Percentiles rank a stretch among this genome's conserved stretches.
Evolutionary conservation across 805 yeast genomes (phyloP).

Genomic region (Candida odintsovae): DNA sequence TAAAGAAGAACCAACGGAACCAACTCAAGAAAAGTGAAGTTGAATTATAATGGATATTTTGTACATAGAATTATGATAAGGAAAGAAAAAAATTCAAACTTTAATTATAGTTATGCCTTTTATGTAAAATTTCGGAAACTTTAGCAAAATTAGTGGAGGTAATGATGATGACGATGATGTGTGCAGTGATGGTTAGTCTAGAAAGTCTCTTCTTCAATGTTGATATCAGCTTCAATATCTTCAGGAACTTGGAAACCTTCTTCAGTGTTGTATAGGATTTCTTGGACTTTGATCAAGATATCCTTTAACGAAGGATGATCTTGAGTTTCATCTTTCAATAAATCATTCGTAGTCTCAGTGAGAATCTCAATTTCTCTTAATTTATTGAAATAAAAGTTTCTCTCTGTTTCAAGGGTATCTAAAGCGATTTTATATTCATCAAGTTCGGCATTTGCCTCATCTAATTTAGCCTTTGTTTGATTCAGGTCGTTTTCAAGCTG

Average conservation of each 20-base stretch:
- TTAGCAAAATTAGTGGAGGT: too few species aligned
- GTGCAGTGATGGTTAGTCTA: slow-evolving; percentile 3
- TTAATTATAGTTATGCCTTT: background rate
- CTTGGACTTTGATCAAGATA: slow-evolving; percentile 59
- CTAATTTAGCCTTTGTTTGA: slow-evolving; percentile 37
- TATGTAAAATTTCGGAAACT: background rate
- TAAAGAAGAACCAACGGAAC: slow-evolving; percentile 1
- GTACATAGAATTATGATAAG: background rate
- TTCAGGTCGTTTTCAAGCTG: slow-evolving; percentile 40
- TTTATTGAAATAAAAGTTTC: slow-evolving; percentile 87
- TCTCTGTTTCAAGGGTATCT: slow-evolving; percentile 69
- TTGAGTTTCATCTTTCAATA: slow-evolving; percentile 32
- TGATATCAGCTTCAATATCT: slow-evolving; percentile 24
- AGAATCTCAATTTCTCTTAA: slow-evolving; percentile 83
- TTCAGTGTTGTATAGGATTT: slow-evolving; percentile 71
- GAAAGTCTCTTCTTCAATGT: slow-evolving; percentile 32
- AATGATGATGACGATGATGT: background rate
- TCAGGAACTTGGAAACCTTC: slow-evolving; percentile 75
- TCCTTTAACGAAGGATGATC: slow-evolving; percentile 31
- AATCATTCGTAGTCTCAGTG: slow-evolving; percentile 57
- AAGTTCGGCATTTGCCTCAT: slow-evolving; percentile 41
- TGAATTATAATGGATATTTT: background rate
- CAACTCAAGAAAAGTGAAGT: background rate
- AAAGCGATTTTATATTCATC: slow-evolving; percentile 53
- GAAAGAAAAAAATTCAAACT: background rate